Evolutionary conservation across 441 rosid species (phyloP), one percentile per base, ranked within the genome.

Genomic region (Macaranga tanarius): DNA sequence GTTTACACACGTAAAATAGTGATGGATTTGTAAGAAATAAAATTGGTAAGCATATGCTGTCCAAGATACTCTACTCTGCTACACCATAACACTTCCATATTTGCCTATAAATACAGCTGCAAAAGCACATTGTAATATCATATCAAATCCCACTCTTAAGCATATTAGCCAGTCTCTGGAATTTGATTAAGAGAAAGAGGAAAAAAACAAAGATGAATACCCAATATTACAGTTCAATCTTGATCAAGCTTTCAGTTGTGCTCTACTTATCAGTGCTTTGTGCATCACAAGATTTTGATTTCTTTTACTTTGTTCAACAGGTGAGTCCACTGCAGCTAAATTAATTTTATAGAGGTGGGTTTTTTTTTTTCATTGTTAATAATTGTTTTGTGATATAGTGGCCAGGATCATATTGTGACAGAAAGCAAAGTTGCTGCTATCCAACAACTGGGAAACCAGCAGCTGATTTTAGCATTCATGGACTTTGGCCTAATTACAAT

Each of bases 261-360:
- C 77, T 84, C 55, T 77, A 10, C 42, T 73, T 79, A 1, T 73
- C 79, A 7, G 80, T 78, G 55, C 82, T 88, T 40, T 79, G 81
- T 68, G 85, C 76, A n/a, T 64, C 95, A 2, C 71, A 85, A 71
- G 86, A 84, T 70, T 93, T 90, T 45, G 95, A 93, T 86, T 93
- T 93, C 89, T 91, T 90, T 87, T 93, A 93, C 92, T 84, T 93
- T 48, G 97, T 93, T 76, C 94, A 84, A 79, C 97, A 93, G 84
- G 98, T 87, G 69, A 51, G 31, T 28, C 31, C 31, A 1, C 3
- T n/a, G n/a, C n/a, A n/a, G 31, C 31, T 28, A 28, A 28, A 28
- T 28, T 28, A 28, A 1, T 1, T 3, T 28, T 1, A 28, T 28
- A 28, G 31, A 28, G 3, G 31, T 28, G 10, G 22, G 0, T 34